Base-by-base conservation (phyloP, 2,329 filamentous ascomycete genomes). In the Neonectria coccinea region DNA sequence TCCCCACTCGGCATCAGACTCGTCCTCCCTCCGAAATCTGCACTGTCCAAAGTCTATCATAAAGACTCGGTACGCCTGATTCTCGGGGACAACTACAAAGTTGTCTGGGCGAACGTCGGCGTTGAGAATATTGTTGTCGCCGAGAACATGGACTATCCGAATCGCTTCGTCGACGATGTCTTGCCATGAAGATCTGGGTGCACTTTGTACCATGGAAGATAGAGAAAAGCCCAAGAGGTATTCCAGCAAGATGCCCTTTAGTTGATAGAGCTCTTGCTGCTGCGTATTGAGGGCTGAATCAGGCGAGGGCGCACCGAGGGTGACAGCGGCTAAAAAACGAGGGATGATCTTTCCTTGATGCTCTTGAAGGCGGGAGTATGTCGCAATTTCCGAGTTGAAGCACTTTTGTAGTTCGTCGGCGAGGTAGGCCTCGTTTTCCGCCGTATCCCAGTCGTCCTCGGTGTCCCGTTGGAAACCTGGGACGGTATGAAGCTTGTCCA, bases 1-100 rank as follows among this genome's bases (percentile, higher is more conserved):
- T 0, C 67, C 68, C 72, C 70, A 75, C 2, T 73, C 65, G 1
- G 33, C 47, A 44, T 73, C 69, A 2, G 71, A 63, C 50, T 74
- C 73, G 16, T 68, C 25, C 8, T 63, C 2, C 11, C 31, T 33
- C 7, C 70, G 68, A 3, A 74, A 11, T 27, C 72, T 64, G 48
- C 62, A 67, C n/a, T 62, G 63, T 0, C 65, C 74, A 66, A 75
- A 75, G 42, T 76, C 73, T 31, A 74, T 66, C 70, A 74, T 75
- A n/a, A 65, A 70, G 8, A 75, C 69, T 1, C 45, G 58, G 29
- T 66, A 73, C 9, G 10, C 16, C 0, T 4, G 45, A 3, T 29
- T n/a, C 11, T 25, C 41, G 11, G 42, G 50, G 9, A 63, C 41
- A 18, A 72, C 53, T 1, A 76, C 62, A 7, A 76, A 74, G 45